Percentiles rank a stretch among this genome's conserved stretches.
phyloP scores from a whole-genome alignment of 83 land plant genomes.

The Thuja plicata region DNA sequence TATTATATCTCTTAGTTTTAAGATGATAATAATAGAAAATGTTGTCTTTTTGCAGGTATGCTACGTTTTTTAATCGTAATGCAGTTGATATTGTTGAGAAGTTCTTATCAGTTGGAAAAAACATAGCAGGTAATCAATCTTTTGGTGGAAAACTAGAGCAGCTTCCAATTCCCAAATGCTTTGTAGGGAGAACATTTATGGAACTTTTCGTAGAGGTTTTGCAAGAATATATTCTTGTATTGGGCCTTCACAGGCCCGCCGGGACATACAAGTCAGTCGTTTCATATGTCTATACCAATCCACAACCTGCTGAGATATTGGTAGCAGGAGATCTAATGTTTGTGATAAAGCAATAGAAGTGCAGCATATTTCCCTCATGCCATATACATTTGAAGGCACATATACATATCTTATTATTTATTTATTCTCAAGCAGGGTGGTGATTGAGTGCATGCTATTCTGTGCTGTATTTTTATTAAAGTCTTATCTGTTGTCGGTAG shows the following conservation, averaged over 20 bases:
- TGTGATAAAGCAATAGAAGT: slow-evolving; percentile 19
- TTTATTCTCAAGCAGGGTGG: neutral
- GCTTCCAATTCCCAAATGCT: slow-evolving; percentile 35
- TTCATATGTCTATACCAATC: slow-evolving; percentile 51
- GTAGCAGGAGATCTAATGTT: slow-evolving; percentile 32
- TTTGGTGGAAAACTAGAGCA: slow-evolving; percentile 29
- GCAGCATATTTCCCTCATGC: neutral
- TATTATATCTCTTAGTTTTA: neutral
- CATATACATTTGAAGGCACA: neutral
- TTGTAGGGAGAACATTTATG: slow-evolving; percentile 30
- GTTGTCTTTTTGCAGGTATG: slow-evolving; percentile 32
- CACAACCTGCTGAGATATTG: slow-evolving; percentile 18
- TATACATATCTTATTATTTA: neutral
- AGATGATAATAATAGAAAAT: neutral
- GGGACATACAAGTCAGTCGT: slow-evolving; percentile 27
- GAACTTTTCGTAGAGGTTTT: slow-evolving; percentile 34
- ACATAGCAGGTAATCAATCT: neutral
- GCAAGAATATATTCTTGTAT: slow-evolving; percentile 19
- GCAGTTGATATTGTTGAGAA: slow-evolving; percentile 42
- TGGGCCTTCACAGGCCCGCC: slow-evolving; percentile 41
- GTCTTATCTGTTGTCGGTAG: neutral
- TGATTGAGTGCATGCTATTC: neutral
- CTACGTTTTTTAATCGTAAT: slow-evolving; percentile 51
- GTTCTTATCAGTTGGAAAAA: slow-evolving; percentile 30
- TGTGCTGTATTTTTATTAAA: neutral